These are phyloP conservation scores for Raphanus sativus DNA, from an alignment of 345 rosid species.

Conservation along the genomic window DNA sequence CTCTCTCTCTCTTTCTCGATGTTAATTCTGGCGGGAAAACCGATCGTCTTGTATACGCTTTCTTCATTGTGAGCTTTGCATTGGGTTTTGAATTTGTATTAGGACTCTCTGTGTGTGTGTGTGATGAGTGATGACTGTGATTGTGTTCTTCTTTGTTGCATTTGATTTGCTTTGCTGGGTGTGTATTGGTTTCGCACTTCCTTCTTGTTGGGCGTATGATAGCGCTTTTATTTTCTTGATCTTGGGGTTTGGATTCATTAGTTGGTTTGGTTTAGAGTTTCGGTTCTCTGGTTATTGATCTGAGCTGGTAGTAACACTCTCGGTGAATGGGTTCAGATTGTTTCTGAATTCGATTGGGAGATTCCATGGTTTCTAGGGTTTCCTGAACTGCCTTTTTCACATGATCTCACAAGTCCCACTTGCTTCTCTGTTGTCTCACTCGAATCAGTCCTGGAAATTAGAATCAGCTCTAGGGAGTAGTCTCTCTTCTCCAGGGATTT, in stretches of 20 bases:
- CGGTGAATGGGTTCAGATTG: not conserved
- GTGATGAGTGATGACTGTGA: constrained; percentile 11
- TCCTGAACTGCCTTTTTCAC: not conserved
- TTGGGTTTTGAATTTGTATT: not conserved
- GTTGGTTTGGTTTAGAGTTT: not conserved
- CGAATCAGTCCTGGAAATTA: not conserved
- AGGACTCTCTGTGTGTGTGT: not conserved
- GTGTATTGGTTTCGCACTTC: constrained; percentile 9
- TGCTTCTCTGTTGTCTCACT: not conserved
- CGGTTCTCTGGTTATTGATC: constrained; percentile 15
- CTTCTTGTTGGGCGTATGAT: constrained; percentile 11
- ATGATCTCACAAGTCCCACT: constrained; percentile 19
- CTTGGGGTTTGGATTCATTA: constrained; percentile 23
- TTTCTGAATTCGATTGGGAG: constrained; percentile 6
- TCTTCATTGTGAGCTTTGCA: not conserved
- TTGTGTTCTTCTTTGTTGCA: constrained; percentile 15
- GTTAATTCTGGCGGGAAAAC: constrained; percentile 44
- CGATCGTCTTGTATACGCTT: constrained; percentile 22
- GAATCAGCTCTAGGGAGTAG: not conserved
- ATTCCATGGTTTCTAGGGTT: constrained; percentile 26
- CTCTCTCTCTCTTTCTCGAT: not conserved
- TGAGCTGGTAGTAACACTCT: not conserved
- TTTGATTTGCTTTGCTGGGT: not conserved
- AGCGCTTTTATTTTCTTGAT: constrained; percentile 20
- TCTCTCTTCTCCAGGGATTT: too few species aligned